Evolutionary conservation across 78 protist genomes (phyloP).

Genomic region (Dictyostelium citrinum): DNA sequence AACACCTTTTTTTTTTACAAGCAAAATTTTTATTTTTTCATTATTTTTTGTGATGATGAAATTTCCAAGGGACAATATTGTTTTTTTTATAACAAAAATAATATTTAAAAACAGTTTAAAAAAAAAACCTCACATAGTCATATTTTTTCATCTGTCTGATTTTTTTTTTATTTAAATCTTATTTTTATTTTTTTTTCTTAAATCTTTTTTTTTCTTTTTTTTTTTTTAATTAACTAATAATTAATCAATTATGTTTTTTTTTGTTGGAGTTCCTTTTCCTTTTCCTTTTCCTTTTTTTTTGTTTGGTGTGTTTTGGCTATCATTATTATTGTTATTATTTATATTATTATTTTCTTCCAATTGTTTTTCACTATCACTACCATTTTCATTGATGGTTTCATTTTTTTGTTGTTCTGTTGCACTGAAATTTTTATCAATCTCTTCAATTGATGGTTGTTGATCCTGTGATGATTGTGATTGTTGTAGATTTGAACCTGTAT

Average conservation of each 20-base stretch:
- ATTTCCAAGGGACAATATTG: too few relatives aligned
- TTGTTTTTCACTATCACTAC: not conserved
- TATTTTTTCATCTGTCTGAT: too few relatives aligned
- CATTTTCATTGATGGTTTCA: not conserved
- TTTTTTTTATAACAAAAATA: too few relatives aligned
- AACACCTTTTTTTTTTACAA: too few relatives aligned
- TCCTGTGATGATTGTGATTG: not conserved
- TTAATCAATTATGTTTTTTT: not conserved
- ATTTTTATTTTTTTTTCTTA: not conserved
- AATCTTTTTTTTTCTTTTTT: not conserved
- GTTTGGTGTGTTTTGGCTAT: not conserved
- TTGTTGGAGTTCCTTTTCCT: not conserved
- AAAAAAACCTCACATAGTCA: too few relatives aligned
- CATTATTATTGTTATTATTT: not conserved
- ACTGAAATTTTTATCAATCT: not conserved
- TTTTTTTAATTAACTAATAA: not conserved
- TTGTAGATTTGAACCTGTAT: not conserved
- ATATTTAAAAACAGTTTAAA: too few relatives aligned
- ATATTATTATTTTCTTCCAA: not conserved
- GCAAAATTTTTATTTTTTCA: too few relatives aligned
- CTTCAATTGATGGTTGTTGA: not conserved
- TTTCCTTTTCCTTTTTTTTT: not conserved
- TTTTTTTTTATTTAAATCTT: too few relatives aligned
- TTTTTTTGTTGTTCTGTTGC: not conserved
- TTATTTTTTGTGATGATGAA: too few relatives aligned